Percentiles rank a stretch among this genome's conserved stretches.
phyloP scores from a whole-genome alignment of 805 yeast genomes.

The Pichia cabralensis region DNA sequence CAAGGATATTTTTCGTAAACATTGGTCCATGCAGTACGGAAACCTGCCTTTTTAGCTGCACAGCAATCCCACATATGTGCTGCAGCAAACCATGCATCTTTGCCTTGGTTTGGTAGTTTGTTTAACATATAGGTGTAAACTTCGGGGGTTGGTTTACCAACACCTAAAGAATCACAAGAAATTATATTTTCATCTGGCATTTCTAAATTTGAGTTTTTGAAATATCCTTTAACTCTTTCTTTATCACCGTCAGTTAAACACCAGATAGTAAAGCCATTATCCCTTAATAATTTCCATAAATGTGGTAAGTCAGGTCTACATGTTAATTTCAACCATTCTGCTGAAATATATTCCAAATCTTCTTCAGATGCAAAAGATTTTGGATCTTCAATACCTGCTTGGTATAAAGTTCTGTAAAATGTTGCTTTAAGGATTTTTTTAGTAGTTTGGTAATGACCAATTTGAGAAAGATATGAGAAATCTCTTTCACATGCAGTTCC shows the following conservation, averaged over 20 bases:
- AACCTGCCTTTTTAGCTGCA: conserved; percentile 24
- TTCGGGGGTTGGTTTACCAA: conserved; percentile 22
- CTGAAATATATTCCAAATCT: conserved; percentile 17
- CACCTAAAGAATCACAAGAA: conserved; percentile 22
- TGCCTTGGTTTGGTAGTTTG: conserved; percentile 17
- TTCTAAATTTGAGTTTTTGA: conserved; percentile 16
- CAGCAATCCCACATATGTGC: conserved; percentile 26
- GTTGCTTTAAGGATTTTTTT: conserved; percentile 17
- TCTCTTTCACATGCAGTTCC: conserved; percentile 70
- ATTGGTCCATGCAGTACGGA: conserved; percentile 23
- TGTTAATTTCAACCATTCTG: conserved; percentile 18
- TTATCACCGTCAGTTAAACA: conserved; percentile 22
- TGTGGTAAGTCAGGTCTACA: conserved; percentile 21
- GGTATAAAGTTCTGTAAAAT: conserved; percentile 19
- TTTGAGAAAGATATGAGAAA: conserved; percentile 21
- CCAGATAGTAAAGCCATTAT: conserved; percentile 24
- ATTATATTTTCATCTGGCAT: conserved; percentile 21
- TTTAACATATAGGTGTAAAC: conserved; percentile 20
- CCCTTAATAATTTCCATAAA: conserved; percentile 19
- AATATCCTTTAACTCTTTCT: conserved; percentile 22
- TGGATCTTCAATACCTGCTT: conserved; percentile 21
- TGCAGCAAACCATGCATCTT: conserved; percentile 25
- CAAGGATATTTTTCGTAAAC: conserved; percentile 23
- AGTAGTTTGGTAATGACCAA: conserved; percentile 19
- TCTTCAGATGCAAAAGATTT: conserved; percentile 19